phyloP scores from a whole-genome alignment of 129 eudicot species.

The Dittrichia graveolens region DNA sequence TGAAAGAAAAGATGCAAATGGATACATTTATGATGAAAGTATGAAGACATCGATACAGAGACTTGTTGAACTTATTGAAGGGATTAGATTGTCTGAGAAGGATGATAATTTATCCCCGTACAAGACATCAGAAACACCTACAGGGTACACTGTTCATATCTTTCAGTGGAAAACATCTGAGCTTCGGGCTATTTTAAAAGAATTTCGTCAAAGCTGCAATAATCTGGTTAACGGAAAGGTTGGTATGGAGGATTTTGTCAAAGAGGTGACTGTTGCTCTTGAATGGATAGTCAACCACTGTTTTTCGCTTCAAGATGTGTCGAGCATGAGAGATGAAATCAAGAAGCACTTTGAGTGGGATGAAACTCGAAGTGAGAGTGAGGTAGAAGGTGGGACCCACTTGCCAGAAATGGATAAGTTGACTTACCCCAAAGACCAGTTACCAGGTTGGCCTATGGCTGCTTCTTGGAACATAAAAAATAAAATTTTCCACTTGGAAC shows the following conservation, averaged over 20 bases:
- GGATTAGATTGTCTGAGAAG: slow-evolving; percentile 45
- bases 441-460: slow-evolving; percentile 41
- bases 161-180: slow-evolving; percentile 89
- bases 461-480: slow-evolving; percentile 41
- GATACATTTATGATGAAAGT: slow-evolving; percentile 24
- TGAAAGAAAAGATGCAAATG: slow-evolving; percentile 27
- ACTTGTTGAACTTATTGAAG: slow-evolving; percentile 68
- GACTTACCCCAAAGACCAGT: slow-evolving; percentile 34
- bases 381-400: slow-evolving; percentile 51
- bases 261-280: slow-evolving; percentile 56
- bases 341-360: slow-evolving; percentile 78
- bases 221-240: slow-evolving; percentile 55
- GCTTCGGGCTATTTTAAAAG: slow-evolving; percentile 50
- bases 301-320: slow-evolving; percentile 84
- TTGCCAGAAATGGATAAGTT: slow-evolving; percentile 42
- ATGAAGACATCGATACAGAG: slow-evolving; percentile 47
- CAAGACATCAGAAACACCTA: slow-evolving; percentile 42
- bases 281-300: slow-evolving; percentile 89
- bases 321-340: slow-evolving; percentile 71
- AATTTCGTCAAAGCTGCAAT: slow-evolving; percentile 54
- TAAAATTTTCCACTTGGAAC: slow-evolving; percentile 35
- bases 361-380: slow-evolving; percentile 68
- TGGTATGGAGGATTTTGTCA: slow-evolving; percentile 53
- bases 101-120: slow-evolving; percentile 30
- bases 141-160: slow-evolving; percentile 63